Evolutionary conservation across 305 asterid genomes (phyloP).

Genomic region (Plantago lanceolata): DNA sequence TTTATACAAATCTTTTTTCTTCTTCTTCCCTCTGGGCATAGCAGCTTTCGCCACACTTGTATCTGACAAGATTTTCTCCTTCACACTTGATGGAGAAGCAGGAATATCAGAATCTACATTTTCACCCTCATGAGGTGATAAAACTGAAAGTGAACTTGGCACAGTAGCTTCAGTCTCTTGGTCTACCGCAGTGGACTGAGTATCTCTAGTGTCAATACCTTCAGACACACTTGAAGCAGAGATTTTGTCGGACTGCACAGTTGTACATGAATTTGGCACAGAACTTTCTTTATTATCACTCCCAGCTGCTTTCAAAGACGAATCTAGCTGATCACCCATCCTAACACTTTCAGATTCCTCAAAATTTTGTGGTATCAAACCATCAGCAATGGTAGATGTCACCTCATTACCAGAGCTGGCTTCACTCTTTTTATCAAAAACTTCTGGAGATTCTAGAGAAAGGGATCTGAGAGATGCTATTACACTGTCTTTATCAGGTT

Average conservation of each 20-base stretch:
- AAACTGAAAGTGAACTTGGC: too few species aligned
- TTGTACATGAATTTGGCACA: conserved; percentile 22
- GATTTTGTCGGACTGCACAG: conserved; percentile 22
- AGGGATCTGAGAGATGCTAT: conserved; percentile 31
- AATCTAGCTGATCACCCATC: too few species aligned
- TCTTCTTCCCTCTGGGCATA: conserved; percentile 31
- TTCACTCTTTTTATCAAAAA: conserved; percentile 23
- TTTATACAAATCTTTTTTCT: too few species aligned
- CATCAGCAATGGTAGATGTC: conserved; percentile 27
- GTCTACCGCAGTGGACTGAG: conserved; percentile 20
- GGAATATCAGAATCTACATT: conserved; percentile 38
- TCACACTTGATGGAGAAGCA: too few species aligned
- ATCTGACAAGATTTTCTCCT: conserved; percentile 50
- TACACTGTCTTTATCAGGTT: conserved; percentile 17
- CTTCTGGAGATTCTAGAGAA: conserved; percentile 31
- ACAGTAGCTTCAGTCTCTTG: conserved; percentile 27
- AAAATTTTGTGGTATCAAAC: conserved; percentile 23
- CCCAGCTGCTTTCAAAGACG: conserved; percentile 12
- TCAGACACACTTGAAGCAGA: conserved; percentile 23
- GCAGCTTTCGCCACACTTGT: conserved; percentile 39
- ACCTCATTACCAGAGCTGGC: conserved; percentile 31
- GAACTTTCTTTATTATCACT: conserved; percentile 21
- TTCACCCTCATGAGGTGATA: conserved; percentile 39
- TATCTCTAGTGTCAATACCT: not conserved
- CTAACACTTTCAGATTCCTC: conserved; percentile 28